Percentiles rank a stretch among this genome's conserved stretches.
Evolutionary conservation across 305 asterid species (phyloP).

Genomic region (Fraxinus xanthoxyloides): DNA sequence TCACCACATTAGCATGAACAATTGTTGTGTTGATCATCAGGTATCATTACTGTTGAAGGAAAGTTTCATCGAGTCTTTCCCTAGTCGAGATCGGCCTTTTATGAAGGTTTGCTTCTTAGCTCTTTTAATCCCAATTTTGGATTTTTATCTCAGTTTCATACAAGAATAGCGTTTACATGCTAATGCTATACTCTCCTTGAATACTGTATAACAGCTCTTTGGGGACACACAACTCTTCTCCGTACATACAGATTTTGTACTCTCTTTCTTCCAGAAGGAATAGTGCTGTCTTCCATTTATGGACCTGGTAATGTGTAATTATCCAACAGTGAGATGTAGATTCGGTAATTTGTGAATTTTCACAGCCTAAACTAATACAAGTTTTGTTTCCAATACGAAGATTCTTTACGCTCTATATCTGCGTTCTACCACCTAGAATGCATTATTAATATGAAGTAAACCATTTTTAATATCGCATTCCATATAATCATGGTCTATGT

Average conservation of each 20-base stretch:
- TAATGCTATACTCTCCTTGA: background rate
- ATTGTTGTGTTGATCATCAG: conserved; percentile 34
- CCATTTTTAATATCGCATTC: background rate
- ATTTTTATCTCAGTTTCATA: background rate
- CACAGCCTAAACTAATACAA: background rate
- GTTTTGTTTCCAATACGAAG: background rate
- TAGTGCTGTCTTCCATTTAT: conserved; percentile 34
- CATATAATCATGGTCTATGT: background rate
- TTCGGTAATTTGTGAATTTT: background rate
- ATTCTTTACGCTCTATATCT: background rate
- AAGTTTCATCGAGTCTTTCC: conserved; percentile 95
- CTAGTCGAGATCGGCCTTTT: conserved; percentile 84
- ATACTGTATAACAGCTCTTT: conserved; percentile 57
- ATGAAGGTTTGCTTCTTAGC: conserved; percentile 62
- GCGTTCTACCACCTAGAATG: background rate
- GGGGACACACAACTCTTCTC: conserved; percentile 99
- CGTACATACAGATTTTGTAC: conserved; percentile 94
- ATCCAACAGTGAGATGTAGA: background rate
- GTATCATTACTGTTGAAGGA: conserved; percentile 93
- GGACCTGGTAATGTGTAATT: conserved; percentile 22
- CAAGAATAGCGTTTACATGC: background rate
- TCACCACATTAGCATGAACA: background rate
- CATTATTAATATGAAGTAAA: background rate
- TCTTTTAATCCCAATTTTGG: background rate
- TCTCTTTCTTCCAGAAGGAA: conserved; percentile 96